Evolutionary conservation across 2,329 filamentous ascomycete species (phyloP), one percentile per base, ranked within the genome.

Genomic region (Escovopsis sp.): DNA sequence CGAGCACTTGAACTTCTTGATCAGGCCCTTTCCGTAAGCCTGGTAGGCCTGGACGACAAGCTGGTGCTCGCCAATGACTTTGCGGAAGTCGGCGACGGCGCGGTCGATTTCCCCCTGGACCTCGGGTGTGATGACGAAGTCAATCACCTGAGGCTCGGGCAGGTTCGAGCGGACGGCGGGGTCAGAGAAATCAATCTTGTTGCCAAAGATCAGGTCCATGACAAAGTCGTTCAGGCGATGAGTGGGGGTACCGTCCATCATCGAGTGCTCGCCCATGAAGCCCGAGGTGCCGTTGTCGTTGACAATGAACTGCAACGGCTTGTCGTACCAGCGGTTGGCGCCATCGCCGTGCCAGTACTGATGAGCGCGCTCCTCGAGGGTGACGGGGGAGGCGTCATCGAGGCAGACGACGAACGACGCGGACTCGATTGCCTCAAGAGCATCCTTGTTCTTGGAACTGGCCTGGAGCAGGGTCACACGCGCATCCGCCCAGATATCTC

Each of bases 161-260:
- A 98, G 74, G 62, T 82, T 76, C 37, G 86, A 87, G 54, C 91
- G 86, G 46, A 94, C 64, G 32, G 68, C 66, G 7, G 85, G 74
- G 58, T 87, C 75, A 45, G 81, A 82, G 57, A 95, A 84, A 63
- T 95, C 87, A 45, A 98, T 78, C 61, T 91, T 93, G 67, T 94
- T 89, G 67, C 81, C 81, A 66, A 94, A 88, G 61, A 96, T 95
- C 56, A 84, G 74, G 58, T 84, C 79, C 67, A 89, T 93, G 58
- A 93, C 74, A 57, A 87, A 91, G 71, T 98, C 91, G 62, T 95
- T 98, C 13, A 98, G 74, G 36, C 93, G 82, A 65, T 96, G 91
- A 2, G 93, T 98, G 1, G 93, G 88, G 7, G 91, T 98, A 49
- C 93, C 91, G 59, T 98, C 91, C 93, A 98, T 98, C 91, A 98